Base-by-base conservation (phyloP, 176 grass and related monocot species). In the Aegilops umbellulata region DNA sequence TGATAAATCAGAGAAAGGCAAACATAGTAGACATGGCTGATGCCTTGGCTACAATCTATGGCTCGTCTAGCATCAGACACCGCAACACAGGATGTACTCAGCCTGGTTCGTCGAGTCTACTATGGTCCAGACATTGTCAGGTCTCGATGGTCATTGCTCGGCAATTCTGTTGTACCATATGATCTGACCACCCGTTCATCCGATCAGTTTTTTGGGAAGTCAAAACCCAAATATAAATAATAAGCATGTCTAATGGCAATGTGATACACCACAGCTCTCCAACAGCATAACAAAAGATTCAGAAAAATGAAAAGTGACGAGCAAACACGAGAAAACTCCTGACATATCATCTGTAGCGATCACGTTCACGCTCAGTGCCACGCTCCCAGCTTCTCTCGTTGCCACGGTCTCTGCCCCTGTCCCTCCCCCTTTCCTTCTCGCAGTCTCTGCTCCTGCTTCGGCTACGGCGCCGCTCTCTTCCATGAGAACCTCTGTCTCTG, bases 401-500 rank as follows among this genome's bases (percentile, higher is more conserved):
- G 3, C 74, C 82, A 38, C 77, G 85, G 22, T 93, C 87, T 60
- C 89, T 74, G 39, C 92, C 82, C 70, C 79, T 83, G 47, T 92
- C 87, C 81, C 94, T 93, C 11, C 78, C 84, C 64, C 87, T 90
- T 82, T 93, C 91, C 71, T 71, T 92, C 79, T 93, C 89, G 0
- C 84, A 89, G 20, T 91, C 91, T 42, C 91, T 82, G 31, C 90
- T 91, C 53, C 82, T 80, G 77, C 92, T 94, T 60, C 81, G 51
- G 81, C 87, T 90, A 17, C 93, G 78, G 53, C 65, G 88, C 23
- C 85, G 70, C 47, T 90, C 86, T 78, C 83, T 90, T n/a, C 80
- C 86, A 44, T 85, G 89, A 16, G 69, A 79, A 72, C 84, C 81
- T 77, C 95, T 94, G 25, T 90, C 90, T 53, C 78, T 86, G 62